Percentiles rank a stretch among this genome's conserved stretches.
Evolutionary conservation across 495 filamentous ascomycete genomes (phyloP).

Genomic region (Penicillium goetzii): DNA sequence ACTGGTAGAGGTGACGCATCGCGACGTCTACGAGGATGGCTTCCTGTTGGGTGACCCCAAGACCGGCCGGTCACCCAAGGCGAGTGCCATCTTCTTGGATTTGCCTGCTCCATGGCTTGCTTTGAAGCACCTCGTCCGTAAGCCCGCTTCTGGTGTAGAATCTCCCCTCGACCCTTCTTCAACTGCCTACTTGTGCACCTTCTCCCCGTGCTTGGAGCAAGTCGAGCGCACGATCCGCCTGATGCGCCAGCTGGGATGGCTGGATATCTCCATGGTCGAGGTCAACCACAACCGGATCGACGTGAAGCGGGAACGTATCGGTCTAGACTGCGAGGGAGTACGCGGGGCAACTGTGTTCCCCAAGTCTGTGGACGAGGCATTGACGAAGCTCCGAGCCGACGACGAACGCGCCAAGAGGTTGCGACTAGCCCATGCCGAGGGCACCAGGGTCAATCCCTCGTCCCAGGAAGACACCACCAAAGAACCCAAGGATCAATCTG

Average conservation of each 20-base stretch:
- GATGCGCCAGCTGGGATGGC: constrained; percentile 80
- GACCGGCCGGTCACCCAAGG: constrained; percentile 60
- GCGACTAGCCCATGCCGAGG: constrained; percentile 38
- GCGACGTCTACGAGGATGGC: constrained; percentile 88
- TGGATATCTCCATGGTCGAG: constrained; percentile 92
- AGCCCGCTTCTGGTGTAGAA: constrained; percentile 39
- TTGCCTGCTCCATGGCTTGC: constrained; percentile 93
- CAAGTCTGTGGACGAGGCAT: constrained; percentile 75
- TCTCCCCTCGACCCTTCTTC: constrained; percentile 72
- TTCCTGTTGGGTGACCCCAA: constrained; percentile 64
- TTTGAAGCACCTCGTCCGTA: constrained; percentile 77
- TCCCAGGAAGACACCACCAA: constrained; percentile 8
- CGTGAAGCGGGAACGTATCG: constrained; percentile 79
- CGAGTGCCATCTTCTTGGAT: constrained; percentile 86
- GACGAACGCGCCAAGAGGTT: constrained; percentile 66
- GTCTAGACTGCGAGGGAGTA: constrained; percentile 60
- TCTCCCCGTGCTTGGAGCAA: constrained; percentile 96
- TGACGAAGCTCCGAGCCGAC: constrained; percentile 69
- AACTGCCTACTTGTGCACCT: constrained; percentile 81
- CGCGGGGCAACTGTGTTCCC: constrained; percentile 63
- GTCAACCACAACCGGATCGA: constrained; percentile 75
- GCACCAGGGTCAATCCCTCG: neutral
- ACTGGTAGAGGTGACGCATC: constrained; percentile 80
- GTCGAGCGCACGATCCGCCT: constrained; percentile 79
- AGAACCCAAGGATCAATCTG: neutral